Conservation (phyloP, 164 flowering plant species). For the Magnolia changhungtana region DNA sequence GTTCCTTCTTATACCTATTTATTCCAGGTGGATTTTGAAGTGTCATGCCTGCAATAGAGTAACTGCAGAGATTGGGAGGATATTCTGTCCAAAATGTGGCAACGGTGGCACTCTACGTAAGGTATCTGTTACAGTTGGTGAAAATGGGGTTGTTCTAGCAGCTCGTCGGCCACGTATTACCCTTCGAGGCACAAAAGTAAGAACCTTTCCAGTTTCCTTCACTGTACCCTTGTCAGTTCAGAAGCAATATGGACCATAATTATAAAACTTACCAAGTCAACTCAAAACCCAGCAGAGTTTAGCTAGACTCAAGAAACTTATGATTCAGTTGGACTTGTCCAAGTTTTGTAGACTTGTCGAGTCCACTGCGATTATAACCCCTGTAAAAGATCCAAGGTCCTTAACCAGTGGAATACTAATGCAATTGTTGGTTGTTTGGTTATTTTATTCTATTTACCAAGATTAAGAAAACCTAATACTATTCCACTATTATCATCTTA, state of each 20-base stretch:
- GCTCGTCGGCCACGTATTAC: constrained; percentile 63
- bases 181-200: constrained; percentile 89
- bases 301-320: no score
- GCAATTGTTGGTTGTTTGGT: no score
- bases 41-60: constrained; percentile 95
- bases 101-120: constrained; percentile 93
- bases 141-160: constrained; percentile 71
- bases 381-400: no score
- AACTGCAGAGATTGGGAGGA: constrained; percentile 78
- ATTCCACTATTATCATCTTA: no score
- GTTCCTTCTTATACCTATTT: constrained; percentile 4
- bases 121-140: constrained; percentile 88
- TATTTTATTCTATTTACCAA: no score
- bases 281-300: no score
- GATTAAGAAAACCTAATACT: no score
- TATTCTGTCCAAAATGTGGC: constrained; percentile 96
- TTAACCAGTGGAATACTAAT: no score
- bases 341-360: no score
- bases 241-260: not conserved
- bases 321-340: no score
- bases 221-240: not conserved
- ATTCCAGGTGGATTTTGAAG: constrained; percentile 77
- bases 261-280: no score
- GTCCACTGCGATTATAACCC: no score
- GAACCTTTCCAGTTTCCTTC: constrained; percentile 5